Evolutionary conservation across 2,329 filamentous ascomycete species (phyloP).

Genomic region (Annulohypoxylon truncatum): DNA sequence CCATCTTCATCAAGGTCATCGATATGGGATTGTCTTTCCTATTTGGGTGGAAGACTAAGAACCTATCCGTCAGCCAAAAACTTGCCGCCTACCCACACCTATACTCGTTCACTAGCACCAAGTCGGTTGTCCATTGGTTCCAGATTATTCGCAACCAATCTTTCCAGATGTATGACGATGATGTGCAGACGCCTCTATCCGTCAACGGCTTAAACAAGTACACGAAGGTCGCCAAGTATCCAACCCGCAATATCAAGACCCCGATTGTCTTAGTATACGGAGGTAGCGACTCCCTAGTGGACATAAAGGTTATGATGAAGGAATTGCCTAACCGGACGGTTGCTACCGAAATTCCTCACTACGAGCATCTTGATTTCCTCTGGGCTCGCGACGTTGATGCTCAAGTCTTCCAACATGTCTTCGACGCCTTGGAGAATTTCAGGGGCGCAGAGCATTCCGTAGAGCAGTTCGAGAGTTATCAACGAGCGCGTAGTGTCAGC

Average conservation of each 20-base stretch:
- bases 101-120: slow-evolving; percentile 96
- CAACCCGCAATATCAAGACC: slow-evolving; percentile 96
- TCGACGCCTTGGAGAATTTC: slow-evolving; percentile 84
- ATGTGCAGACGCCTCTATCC: slow-evolving; percentile 81
- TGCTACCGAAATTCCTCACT: slow-evolving; percentile 88
- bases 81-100: slow-evolving; percentile 95
- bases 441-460: slow-evolving; percentile 67
- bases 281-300: slow-evolving; percentile 91
- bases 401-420: slow-evolving; percentile 90
- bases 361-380: slow-evolving; percentile 96
- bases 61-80: slow-evolving; percentile 89
- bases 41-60: slow-evolving; percentile 88
- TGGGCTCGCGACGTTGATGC: slow-evolving; percentile 89
- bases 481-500: slow-evolving; percentile 62
- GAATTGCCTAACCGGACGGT: slow-evolving; percentile 88
- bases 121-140: slow-evolving; percentile 98
- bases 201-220: slow-evolving; percentile 80
- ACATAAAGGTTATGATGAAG: slow-evolving; percentile 91
- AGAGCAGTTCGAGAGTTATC: slow-evolving; percentile 71
- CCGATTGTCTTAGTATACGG: slow-evolving; percentile 95
- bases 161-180: slow-evolving; percentile 99
- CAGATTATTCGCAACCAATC: slow-evolving; percentile 96
- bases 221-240: slow-evolving; percentile 96
- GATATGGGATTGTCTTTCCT: slow-evolving; percentile 84
- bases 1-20: slow-evolving; percentile 89